Evolutionary conservation across 371 early-diverging fungal species (phyloP), one percentile per base, ranked within the genome.

Genomic region (Mucor plumbeus): DNA sequence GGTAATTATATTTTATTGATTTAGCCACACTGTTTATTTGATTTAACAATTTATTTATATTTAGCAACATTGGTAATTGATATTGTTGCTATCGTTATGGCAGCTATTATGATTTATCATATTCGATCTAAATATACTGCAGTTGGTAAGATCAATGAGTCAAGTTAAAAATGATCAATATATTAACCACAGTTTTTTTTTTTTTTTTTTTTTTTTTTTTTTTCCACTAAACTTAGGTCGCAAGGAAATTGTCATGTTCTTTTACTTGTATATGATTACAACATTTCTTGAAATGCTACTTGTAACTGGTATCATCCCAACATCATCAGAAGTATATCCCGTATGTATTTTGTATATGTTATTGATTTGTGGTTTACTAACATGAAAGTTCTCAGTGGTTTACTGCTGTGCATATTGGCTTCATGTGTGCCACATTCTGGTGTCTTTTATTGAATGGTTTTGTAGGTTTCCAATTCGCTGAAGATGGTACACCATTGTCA

Each of bases 111-210:
- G 98, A 95, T 98, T 75, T 93, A 91, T 74, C 97, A 97, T 76
- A 92, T 98, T 75, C 91, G 92, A 72, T 90, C 92, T 34, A 98
- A 98, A 85, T 97, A 96, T 81, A 98, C 97, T 10, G 99, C 99
- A 33, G 96, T 98, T 50, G 98, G 97, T 91, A 83, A 77, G 87
- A 44, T 26, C 26, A 26, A 26, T 26, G 26, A 26, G 3, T 26
- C 26, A 26, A 43, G 43, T 17, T 7, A 1, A 17, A 7, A 44
- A 3, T 44, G n/a, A 44, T 44, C 7, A 3, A 44, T 26, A 17
- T 21, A 10, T 7, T 4, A 31, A 26, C 5, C 14, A 36, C 40
- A 26, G 4, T 17, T 13, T 9, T 10, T 19, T n/a, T n/a, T n/a
- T n/a, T n/a, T n/a, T n/a, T n/a, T n/a, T n/a, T n/a, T n/a, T n/a